A percentile compares a stretch with the other conserved stretches of the same genome.
phyloP scores from a whole-genome alignment of 306 rosid species.

The Casuarina cunninghamiana region DNA sequence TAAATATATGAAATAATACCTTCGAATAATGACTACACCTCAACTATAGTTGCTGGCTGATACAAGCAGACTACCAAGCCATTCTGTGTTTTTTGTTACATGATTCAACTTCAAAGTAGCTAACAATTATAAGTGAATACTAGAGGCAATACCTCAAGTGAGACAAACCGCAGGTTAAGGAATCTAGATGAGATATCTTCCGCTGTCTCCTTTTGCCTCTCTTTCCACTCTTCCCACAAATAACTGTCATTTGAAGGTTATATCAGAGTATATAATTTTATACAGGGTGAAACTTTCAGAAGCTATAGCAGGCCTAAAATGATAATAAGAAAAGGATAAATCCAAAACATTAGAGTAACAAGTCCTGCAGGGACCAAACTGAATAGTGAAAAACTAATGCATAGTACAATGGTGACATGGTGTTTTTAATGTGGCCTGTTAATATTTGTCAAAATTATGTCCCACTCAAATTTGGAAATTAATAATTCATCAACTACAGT shows the following conservation, averaged over 20 bases:
- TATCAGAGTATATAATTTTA: conserved; percentile 11
- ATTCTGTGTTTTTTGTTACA: not conserved
- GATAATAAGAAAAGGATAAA: not conserved
- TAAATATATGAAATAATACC: not conserved
- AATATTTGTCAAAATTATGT: too few species aligned
- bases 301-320: not conserved
- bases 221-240: conserved; percentile 96
- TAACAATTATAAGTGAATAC: not conserved
- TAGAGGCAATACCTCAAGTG: conserved; percentile 63
- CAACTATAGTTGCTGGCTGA: not conserved
- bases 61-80: conserved; percentile 3
- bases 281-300: conserved; percentile 13
- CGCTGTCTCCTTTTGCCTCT: conserved; percentile 58
- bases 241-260: conserved; percentile 53
- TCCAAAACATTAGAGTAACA: not conserved
- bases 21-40: not conserved
- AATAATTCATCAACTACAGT: too few species aligned
- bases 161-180: conserved; percentile 72
- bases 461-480: too few species aligned
- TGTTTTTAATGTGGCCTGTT: too few species aligned
- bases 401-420: not conserved
- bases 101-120: not conserved
- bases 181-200: conserved; percentile 67
- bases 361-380: not conserved
- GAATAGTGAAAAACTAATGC: not conserved